These are phyloP conservation scores for Allium fistulosum DNA, from an alignment of 106 monocot species.

Conservation along the genomic window DNA sequence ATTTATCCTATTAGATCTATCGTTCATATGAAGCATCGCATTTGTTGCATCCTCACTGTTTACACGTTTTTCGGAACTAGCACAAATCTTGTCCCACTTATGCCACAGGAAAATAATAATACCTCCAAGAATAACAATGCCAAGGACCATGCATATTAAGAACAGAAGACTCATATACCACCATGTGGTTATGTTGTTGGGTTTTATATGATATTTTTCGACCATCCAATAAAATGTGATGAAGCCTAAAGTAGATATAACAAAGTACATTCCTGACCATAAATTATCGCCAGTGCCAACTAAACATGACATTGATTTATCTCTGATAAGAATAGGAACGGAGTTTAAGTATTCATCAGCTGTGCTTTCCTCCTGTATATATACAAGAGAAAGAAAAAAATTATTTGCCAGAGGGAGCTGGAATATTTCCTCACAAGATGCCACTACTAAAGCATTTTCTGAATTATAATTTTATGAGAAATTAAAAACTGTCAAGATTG, in stretches of 20 bases:
- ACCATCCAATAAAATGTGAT: constrained; percentile 34
- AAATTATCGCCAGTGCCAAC: constrained; percentile 76
- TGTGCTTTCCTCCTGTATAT: constrained; percentile 69
- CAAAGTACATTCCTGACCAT: constrained; percentile 58
- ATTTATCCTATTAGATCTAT: constrained; percentile 8
- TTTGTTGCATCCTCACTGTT: constrained; percentile 14
- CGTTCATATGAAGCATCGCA: neutral
- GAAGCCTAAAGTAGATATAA: constrained; percentile 53
- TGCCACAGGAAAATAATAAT: constrained; percentile 58
- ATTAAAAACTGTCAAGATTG: neutral
- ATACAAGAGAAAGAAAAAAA: neutral
- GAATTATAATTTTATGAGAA: neutral
- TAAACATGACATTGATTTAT: constrained; percentile 59
- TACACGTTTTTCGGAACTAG: constrained; percentile 7
- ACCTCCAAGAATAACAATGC: constrained; percentile 55
- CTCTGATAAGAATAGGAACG: constrained; percentile 18
- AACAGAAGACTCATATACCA: constrained; percentile 71
- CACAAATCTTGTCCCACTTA: constrained; percentile 24
- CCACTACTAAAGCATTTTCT: neutral
- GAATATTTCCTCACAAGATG: no score
- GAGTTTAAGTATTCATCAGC: constrained; percentile 6
- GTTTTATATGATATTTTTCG: constrained; percentile 46
- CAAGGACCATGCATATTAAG: constrained; percentile 51
- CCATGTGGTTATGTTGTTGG: constrained; percentile 40
- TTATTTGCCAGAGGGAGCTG: neutral